phyloP scores from a whole-genome alignment of 2,329 filamentous ascomycete genomes.

The Aureobasidium leucospermi region DNA sequence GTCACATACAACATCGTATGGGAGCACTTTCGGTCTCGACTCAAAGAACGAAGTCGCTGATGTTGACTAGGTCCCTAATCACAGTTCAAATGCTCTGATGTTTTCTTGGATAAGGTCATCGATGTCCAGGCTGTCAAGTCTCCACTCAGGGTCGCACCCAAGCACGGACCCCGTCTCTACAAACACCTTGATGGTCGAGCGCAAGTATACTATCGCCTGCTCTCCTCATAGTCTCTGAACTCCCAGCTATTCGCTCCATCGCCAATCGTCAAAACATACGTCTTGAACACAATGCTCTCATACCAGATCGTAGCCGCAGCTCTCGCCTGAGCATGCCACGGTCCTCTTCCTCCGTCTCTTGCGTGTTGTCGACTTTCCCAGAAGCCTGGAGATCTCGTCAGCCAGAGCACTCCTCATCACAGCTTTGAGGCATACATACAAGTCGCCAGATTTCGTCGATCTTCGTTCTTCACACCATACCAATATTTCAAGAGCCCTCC shows the following conservation, averaged over 20 bases:
- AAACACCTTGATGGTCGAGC: neutral
- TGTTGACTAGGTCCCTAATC: too few species aligned
- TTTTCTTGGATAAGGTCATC: too few species aligned
- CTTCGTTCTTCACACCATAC: constrained; percentile 68
- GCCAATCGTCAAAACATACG: constrained; percentile 51
- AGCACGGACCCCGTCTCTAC: neutral
- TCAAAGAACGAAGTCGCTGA: too few species aligned
- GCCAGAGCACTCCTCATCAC: neutral
- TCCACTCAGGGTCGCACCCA: neutral
- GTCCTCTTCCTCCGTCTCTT: constrained; percentile 52
- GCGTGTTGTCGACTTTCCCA: constrained; percentile 53
- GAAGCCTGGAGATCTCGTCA: constrained; percentile 45
- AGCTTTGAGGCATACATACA: constrained; percentile 26
- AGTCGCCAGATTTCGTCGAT: constrained; percentile 74
- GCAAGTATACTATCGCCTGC: neutral
- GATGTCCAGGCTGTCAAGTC: too few species aligned
- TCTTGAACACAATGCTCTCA: constrained; percentile 34
- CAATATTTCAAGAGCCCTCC: constrained; percentile 89
- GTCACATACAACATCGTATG: too few species aligned
- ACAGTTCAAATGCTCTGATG: too few species aligned
- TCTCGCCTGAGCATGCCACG: constrained; percentile 50
- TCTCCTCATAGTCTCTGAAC: neutral
- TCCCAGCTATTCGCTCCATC: constrained; percentile 57
- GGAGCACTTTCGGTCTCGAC: too few species aligned
- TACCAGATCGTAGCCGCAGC: constrained; percentile 42